phyloP scores from a whole-genome alignment of 2,329 filamentous ascomycete species.

The Aspergillus niger region DNA sequence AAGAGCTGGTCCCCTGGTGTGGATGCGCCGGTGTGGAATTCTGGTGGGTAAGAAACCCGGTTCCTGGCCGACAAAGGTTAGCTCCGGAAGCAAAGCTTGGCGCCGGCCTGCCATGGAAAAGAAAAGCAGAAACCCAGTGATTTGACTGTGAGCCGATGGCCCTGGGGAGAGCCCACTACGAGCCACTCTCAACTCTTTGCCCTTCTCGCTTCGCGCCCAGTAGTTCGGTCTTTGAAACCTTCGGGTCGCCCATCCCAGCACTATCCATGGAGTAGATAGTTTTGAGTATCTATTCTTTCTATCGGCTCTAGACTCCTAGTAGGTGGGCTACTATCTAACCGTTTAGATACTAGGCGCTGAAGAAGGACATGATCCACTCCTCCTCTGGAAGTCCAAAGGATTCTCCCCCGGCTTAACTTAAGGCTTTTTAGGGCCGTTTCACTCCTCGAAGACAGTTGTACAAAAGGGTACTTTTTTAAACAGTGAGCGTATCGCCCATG shows the following conservation, averaged over 20 bases:
- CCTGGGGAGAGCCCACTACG: too few relatives aligned
- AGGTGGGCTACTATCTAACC: background rate
- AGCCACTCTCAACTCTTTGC: slow-evolving; percentile 6
- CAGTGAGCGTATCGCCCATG: slow-evolving; percentile 1
- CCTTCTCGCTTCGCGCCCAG: background rate
- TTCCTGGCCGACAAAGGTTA: background rate
- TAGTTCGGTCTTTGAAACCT: background rate
- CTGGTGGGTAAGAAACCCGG: slow-evolving; percentile 11
- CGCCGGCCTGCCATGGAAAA: slow-evolving; percentile 9
- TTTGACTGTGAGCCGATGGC: too few relatives aligned
- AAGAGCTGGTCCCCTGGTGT: background rate
- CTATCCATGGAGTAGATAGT: background rate
- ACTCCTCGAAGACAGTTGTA: background rate
- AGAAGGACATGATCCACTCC: background rate
- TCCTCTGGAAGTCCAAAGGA: background rate
- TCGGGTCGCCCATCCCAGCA: background rate
- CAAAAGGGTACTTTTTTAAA: background rate
- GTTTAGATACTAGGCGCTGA: background rate
- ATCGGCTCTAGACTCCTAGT: too few relatives aligned
- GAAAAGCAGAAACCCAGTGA: too few relatives aligned
- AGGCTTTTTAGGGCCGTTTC: slow-evolving; percentile 3
- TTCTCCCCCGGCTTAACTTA: background rate
- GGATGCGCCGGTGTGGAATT: slow-evolving; percentile 1
- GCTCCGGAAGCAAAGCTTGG: slow-evolving; percentile 22
- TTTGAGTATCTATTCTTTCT: too few relatives aligned